Base-by-base conservation (phyloP, 257 asterid genomes). In the Euphrasia confusa region DNA sequence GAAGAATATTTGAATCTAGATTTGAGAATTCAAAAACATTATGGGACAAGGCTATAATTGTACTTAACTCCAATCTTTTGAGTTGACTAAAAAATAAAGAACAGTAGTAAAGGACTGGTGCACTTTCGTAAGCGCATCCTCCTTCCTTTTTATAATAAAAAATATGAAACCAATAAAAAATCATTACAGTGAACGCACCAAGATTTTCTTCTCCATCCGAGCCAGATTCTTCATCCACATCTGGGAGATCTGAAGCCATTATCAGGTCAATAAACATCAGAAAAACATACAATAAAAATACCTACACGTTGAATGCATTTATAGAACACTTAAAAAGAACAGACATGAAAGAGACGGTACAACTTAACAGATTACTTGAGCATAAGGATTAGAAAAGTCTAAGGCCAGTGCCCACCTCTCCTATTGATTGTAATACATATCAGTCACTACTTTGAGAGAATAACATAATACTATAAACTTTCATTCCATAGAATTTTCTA, bases 191-290 rank as follows among this genome's bases (percentile, higher is more conserved):
- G 54, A 65, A 69, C 78, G 5, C 69, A 80, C 82, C 90, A 18
- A 54, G 17, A 24, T 39, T 75, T 58, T 68, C 82, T 66, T 78
- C 95, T 44, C 77, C 73, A 71, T 76, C 96, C 21, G 87, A 80
- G 61, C 74, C 83, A 53, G 73, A 95, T 59, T 75, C 96, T 37
- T 69, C 95, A 57, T 85, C 94, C 0, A 81, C 95, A 13, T 88
- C 95, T 1, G 96, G 93, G 65, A 91, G 95, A 68, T 88, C 97
- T 90, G 82, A 61, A 74, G 49, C 64, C 74, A 66, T 54, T 58
- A 17, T 54, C 55, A 66, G 67, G 61, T 50, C 35, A 56, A 66
- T 67, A 63, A 74, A 37, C 50, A 67, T 49, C 33, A 54, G 53
- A 27, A 54, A 53, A 47, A 42, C 40, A 12, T n/a, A 48, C 10